phyloP scores from a whole-genome alignment of 2,329 filamentous ascomycete species.

The Lachnellula suecica region DNA sequence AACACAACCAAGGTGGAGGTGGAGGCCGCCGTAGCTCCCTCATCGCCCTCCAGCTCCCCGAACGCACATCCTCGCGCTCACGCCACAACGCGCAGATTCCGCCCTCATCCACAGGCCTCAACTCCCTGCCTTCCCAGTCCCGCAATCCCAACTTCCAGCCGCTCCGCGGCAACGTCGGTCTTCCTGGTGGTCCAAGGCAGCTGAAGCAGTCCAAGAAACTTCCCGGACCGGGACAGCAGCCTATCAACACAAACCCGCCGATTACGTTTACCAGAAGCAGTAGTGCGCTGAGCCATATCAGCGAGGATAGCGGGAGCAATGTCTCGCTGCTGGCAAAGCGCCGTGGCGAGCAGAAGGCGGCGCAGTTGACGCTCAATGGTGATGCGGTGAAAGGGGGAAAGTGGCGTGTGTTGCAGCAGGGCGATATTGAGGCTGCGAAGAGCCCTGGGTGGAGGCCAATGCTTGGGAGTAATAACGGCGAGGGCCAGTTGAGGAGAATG shows the following conservation, averaged over 20 bases:
- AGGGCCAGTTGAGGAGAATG: constrained; percentile 1
- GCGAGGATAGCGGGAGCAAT: background rate
- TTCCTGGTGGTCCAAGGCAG: too few species aligned
- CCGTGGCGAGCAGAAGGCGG: constrained; percentile 2
- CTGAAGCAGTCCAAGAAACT: too few species aligned
- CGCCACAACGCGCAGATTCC: background rate
- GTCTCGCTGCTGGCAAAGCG: background rate
- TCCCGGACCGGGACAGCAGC: background rate
- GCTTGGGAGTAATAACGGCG: constrained; percentile 2
- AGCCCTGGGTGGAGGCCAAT: constrained; percentile 27
- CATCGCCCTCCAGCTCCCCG: background rate
- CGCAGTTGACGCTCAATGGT: constrained; percentile 41
- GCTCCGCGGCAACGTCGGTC: too few species aligned
- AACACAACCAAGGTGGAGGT: too few species aligned
- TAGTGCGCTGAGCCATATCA: background rate
- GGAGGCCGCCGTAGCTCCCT: background rate
- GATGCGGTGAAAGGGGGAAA: constrained; percentile 37
- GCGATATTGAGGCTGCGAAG: constrained; percentile 25
- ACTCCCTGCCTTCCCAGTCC: background rate
- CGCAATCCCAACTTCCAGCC: background rate
- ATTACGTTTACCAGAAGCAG: background rate
- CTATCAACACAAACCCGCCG: background rate
- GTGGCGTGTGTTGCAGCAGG: constrained; percentile 26
- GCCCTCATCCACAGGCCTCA: background rate
- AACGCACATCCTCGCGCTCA: background rate